Conservation (phyloP, 2,329 filamentous ascomycete genomes). For the Fusarium abutilonis region DNA sequence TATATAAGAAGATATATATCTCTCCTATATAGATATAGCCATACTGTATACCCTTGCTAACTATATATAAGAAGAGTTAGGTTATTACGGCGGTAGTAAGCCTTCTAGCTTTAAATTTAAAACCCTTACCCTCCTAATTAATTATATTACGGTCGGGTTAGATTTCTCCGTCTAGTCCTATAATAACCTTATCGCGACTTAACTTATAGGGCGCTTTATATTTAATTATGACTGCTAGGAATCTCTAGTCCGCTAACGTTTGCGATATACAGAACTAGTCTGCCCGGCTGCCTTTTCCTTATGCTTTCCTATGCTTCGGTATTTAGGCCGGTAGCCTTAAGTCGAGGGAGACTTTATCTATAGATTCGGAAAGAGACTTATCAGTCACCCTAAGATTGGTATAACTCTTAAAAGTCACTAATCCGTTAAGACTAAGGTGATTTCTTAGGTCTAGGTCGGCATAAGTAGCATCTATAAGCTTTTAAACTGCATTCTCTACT, state of each 20-base stretch:
- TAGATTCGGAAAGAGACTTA: slow-evolving; percentile 37
- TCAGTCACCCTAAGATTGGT: slow-evolving; percentile 47
- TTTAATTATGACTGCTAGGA: slow-evolving; percentile 49
- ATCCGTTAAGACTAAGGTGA: slow-evolving; percentile 47
- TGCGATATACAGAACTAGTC: slow-evolving; percentile 49
- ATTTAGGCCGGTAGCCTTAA: no score
- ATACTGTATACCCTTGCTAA: slow-evolving; percentile 49
- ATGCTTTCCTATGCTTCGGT: slow-evolving; percentile 24
- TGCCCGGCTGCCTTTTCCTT: slow-evolving; percentile 45
- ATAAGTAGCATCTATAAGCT: slow-evolving; percentile 45
- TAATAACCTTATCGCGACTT: slow-evolving; percentile 46
- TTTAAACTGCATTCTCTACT: slow-evolving; percentile 51
- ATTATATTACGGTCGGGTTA: slow-evolving; percentile 48
- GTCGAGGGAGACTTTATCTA: slow-evolving; percentile 27
- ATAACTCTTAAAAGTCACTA: slow-evolving; percentile 47
- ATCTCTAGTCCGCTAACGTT: slow-evolving; percentile 18
- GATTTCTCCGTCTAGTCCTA: slow-evolving; percentile 50
- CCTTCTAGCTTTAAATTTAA: slow-evolving; percentile 43
- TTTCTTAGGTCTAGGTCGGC: slow-evolving; percentile 44
- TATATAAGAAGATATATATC: slow-evolving; percentile 50
- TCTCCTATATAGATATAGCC: slow-evolving; percentile 53
- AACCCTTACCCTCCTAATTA: slow-evolving; percentile 47
- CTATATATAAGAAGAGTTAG: slow-evolving; percentile 54
- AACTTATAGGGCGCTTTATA: slow-evolving; percentile 55
- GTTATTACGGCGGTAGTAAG: slow-evolving; percentile 52